These are phyloP conservation scores for Pythium aquatile DNA, from an alignment of 352 stramenopile species.

Conservation along the genomic window DNA sequence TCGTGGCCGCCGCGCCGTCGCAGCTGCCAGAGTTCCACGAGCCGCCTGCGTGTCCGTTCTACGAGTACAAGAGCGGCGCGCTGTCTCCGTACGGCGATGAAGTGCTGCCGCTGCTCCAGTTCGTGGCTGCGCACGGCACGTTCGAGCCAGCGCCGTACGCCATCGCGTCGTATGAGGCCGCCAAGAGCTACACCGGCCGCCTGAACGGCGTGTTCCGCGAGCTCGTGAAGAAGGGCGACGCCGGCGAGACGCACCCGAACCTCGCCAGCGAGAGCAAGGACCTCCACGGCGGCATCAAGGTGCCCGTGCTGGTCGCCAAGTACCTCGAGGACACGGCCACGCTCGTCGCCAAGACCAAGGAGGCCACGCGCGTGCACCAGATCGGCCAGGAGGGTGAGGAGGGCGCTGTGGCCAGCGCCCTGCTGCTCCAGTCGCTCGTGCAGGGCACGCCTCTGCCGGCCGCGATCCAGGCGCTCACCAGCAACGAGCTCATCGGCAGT, in stretches of 20 bases:
- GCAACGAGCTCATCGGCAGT: conserved; percentile 36
- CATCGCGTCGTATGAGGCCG: conserved; percentile 44
- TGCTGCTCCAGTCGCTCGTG: conserved; percentile 57
- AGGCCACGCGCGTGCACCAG: conserved; percentile 58
- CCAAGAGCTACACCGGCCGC: conserved; percentile 55
- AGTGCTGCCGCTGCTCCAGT: conserved; percentile 56
- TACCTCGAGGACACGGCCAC: conserved; percentile 38
- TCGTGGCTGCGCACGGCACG: conserved; percentile 39
- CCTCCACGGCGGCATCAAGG: conserved; percentile 59
- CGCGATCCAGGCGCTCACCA: conserved; percentile 38
- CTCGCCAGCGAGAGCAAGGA: conserved; percentile 54
- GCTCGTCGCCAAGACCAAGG: conserved; percentile 44
- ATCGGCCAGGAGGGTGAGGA: conserved; percentile 46
- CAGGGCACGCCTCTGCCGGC: conserved; percentile 31
- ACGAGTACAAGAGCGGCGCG: conserved; percentile 50
- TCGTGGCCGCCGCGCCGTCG: conserved; percentile 29
- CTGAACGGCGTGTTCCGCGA: conserved; percentile 72
- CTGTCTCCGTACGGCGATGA: conserved; percentile 68
- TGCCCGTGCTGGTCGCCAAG: conserved; percentile 48
- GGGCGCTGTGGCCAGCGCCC: conserved; percentile 42
- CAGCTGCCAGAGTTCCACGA: conserved; percentile 47
- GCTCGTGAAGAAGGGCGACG: conserved; percentile 63
- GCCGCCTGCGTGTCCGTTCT: conserved; percentile 62
- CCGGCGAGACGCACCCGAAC: conserved; percentile 46
- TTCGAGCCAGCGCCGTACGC: conserved; percentile 51